Conservation (phyloP, 192 early-diverging fungal genomes). For the Pilaira anomala region DNA sequence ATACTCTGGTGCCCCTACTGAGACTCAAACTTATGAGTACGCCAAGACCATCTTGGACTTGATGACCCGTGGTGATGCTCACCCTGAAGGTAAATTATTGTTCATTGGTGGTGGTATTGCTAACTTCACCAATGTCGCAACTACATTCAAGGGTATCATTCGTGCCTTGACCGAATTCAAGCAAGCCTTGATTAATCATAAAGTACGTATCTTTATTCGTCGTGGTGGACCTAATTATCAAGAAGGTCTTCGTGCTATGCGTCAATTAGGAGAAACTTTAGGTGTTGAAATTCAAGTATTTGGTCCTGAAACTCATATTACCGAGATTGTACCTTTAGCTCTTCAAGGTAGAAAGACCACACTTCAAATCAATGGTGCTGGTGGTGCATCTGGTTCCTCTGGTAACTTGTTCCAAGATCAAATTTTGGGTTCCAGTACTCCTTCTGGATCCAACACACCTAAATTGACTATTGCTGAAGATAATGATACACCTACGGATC, state of each 20-base stretch:
- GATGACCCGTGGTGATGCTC: conserved; percentile 84
- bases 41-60: conserved; percentile 97
- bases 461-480: conserved; percentile 48
- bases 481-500: conserved; percentile 43
- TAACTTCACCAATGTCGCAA: conserved; percentile 99
- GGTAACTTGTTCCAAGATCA: conserved; percentile 62
- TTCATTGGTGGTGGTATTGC: conserved; percentile 99
- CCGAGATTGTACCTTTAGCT: conserved; percentile 96
- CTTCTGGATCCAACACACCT: conserved; percentile 21
- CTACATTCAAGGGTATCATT: conserved; percentile 99
- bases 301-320: conserved; percentile 97
- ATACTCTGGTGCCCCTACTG: conserved; percentile 99
- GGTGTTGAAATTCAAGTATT: conserved; percentile 94
- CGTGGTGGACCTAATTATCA: conserved; percentile 99
- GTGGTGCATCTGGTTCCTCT: conserved; percentile 44
- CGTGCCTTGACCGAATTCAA: conserved; percentile 92
- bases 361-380: conserved; percentile 36
- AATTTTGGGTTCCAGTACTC: conserved; percentile 40
- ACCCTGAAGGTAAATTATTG: conserved; percentile 92
- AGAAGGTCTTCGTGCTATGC: conserved; percentile 95
- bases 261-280: conserved; percentile 87
- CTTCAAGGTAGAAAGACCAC: conserved; percentile 63
- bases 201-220: conserved; percentile 93
- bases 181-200: conserved; percentile 79
- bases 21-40: conserved; percentile 99